Conservation (phyloP, 169 alveolate genomes). For the Cryptosporidium tyzzeri region DNA sequence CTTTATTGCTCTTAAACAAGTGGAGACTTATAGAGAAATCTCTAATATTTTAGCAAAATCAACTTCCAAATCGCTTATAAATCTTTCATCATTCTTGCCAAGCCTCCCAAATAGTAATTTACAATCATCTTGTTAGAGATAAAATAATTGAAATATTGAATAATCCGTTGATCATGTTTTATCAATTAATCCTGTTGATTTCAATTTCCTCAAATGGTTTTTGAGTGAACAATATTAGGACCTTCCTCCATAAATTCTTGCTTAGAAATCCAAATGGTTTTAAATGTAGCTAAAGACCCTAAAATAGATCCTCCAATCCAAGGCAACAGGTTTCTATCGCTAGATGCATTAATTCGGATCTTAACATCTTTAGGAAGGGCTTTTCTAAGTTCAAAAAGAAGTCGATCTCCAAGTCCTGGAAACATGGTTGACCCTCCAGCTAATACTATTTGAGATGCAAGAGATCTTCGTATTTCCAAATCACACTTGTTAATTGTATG, state of each 20-base stretch:
- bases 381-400: constrained; percentile 86
- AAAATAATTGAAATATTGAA: neutral
- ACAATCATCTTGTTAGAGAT: neutral
- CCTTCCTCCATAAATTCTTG: constrained; percentile 88
- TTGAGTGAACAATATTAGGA: constrained; percentile 80
- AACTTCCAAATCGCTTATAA: constrained; percentile 86
- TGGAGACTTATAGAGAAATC: constrained; percentile 95
- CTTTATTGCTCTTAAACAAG: constrained; percentile 92
- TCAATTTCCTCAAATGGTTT: constrained; percentile 78
- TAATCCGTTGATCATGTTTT: neutral
- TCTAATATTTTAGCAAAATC: constrained; percentile 91
- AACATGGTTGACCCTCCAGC: constrained; percentile 90
- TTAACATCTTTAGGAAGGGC: constrained; percentile 83
- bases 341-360: constrained; percentile 81
- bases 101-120: neutral
- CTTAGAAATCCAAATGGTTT: constrained; percentile 88
- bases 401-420: constrained; percentile 88
- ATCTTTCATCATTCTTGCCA: constrained; percentile 19
- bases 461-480: constrained; percentile 86
- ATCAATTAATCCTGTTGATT: neutral
- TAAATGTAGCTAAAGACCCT: constrained; percentile 86
- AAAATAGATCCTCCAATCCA: constrained; percentile 92
- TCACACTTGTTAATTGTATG: constrained; percentile 87
- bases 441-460: constrained; percentile 83
- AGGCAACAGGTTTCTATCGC: constrained; percentile 84